These are phyloP conservation scores for Abrus precatorius DNA, from an alignment of 306 rosid species.

Conservation along the genomic window DNA sequence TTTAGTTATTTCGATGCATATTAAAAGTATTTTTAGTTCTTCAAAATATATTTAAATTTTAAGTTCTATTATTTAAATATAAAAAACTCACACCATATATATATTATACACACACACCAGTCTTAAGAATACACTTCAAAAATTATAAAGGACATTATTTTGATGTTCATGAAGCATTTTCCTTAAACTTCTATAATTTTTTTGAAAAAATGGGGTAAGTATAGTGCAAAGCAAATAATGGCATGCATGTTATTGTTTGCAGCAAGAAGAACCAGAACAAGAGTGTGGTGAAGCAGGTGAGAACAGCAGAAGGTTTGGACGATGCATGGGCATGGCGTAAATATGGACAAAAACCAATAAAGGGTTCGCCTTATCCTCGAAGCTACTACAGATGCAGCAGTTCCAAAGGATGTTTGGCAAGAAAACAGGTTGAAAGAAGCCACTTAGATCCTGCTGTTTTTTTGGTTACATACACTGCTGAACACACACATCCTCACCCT, in stretches of 20 bases:
- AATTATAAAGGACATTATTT: no score
- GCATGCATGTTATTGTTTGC: slow-evolving; percentile 9
- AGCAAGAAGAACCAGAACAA: slow-evolving; percentile 74
- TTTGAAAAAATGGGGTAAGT: neutral
- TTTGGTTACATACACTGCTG: slow-evolving; percentile 78
- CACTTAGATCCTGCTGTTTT: slow-evolving; percentile 66
- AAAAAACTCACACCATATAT: no score
- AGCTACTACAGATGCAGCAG: slow-evolving; percentile 92
- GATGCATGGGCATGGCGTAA: slow-evolving; percentile 97
- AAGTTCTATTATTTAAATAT: no score
- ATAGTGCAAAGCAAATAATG: neutral
- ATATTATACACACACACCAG: no score
- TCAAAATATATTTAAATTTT: neutral
- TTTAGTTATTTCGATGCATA: no score
- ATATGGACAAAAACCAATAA: slow-evolving; percentile 96
- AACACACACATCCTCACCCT: slow-evolving; percentile 82
- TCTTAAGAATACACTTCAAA: no score
- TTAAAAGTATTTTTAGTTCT: no score
- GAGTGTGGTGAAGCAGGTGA: slow-evolving; percentile 71
- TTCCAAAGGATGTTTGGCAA: slow-evolving; percentile 85
- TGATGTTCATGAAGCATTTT: no score
- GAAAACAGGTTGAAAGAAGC: slow-evolving; percentile 90
- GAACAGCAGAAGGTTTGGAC: slow-evolving; percentile 50
- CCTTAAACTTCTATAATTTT: neutral
- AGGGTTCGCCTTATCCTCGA: slow-evolving; percentile 94